Conservation (phyloP, 345 rosid species). For the Camelina hispida region DNA sequence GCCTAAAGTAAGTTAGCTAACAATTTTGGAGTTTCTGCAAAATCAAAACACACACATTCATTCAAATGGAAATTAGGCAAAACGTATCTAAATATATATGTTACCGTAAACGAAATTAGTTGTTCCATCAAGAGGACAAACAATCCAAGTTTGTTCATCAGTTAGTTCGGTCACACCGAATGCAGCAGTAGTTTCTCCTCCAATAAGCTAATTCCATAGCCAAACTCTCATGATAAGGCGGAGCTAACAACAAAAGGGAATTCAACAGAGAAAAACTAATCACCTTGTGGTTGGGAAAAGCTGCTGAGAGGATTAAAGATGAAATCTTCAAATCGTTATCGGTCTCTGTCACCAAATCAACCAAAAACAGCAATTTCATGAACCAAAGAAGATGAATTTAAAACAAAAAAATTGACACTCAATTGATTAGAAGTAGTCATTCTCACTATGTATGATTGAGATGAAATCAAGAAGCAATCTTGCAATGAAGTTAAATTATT, state of each 20-base stretch:
- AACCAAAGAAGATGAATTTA: background rate
- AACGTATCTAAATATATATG: background rate
- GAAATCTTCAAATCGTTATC: conserved; percentile 92
- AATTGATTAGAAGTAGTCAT: background rate
- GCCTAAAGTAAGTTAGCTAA: too few relatives aligned
- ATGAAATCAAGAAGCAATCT: background rate
- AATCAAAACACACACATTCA: background rate
- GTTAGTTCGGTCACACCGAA: conserved; percentile 73
- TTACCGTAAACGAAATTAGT: conserved; percentile 96
- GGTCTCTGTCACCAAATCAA: conserved; percentile 96
- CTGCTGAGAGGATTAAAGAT: conserved; percentile 76
- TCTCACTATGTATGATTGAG: background rate
- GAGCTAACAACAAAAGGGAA: conserved; percentile 5
- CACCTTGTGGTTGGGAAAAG: conserved; percentile 81
- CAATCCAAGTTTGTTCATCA: conserved; percentile 96
- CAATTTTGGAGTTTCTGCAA: too few relatives aligned
- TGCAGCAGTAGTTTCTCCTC: conserved; percentile 97
- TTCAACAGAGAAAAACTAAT: background rate
- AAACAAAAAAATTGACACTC: background rate
- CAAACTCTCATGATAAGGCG: background rate
- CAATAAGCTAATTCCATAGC: conserved; percentile 65
- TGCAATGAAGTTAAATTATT: background rate
- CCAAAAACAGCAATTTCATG: conserved; percentile 50
- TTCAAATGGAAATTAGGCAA: conserved; percentile 16
- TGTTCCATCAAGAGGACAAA: conserved; percentile 99